Conservation (phyloP, 2,329 filamentous ascomycete genomes). For the Pseudogymnoascus sp. region DNA sequence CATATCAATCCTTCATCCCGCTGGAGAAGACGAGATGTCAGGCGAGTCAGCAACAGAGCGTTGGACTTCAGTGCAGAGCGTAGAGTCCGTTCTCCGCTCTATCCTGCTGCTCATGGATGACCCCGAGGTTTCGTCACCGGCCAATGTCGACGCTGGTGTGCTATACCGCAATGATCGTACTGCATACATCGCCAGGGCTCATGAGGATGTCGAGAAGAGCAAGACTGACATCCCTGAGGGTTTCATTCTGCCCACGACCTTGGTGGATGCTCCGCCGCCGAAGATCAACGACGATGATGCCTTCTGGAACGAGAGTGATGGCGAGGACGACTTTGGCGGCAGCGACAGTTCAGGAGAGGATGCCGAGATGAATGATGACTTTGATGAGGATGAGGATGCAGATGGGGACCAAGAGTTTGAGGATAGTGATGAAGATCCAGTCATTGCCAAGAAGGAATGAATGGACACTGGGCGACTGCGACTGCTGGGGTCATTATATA, state of each 20-base stretch:
- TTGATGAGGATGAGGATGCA: conserved; percentile 46
- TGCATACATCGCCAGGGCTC: conserved; percentile 61
- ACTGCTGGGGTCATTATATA: not conserved
- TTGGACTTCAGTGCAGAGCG: conserved; percentile 89
- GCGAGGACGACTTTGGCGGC: conserved; percentile 69
- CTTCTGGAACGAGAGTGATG: conserved; percentile 71
- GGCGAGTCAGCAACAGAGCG: conserved; percentile 84
- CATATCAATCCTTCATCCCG: conserved; percentile 90
- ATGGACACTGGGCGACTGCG: not conserved
- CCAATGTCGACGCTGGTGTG: conserved; percentile 88
- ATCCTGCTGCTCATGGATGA: conserved; percentile 88
- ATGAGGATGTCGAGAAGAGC: conserved; percentile 60
- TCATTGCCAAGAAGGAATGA: conserved; percentile 15
- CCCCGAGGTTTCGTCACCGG: conserved; percentile 84
- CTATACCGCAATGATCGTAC: conserved; percentile 66
- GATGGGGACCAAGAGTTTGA: conserved; percentile 49
- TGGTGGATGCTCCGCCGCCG: conserved; percentile 51
- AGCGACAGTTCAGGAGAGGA: conserved; percentile 57
- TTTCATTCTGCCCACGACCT: conserved; percentile 72
- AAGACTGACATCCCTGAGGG: conserved; percentile 71
- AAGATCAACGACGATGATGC: conserved; percentile 66
- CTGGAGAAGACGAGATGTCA: conserved; percentile 86
- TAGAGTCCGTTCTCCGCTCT: conserved; percentile 88
- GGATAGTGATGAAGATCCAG: conserved; percentile 29
- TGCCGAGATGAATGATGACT: conserved; percentile 51